A percentile compares a stretch with the other conserved stretches of the same genome.
phyloP scores from a whole-genome alignment of 176 grass and related monocot species.

The Paspalum notatum region DNA sequence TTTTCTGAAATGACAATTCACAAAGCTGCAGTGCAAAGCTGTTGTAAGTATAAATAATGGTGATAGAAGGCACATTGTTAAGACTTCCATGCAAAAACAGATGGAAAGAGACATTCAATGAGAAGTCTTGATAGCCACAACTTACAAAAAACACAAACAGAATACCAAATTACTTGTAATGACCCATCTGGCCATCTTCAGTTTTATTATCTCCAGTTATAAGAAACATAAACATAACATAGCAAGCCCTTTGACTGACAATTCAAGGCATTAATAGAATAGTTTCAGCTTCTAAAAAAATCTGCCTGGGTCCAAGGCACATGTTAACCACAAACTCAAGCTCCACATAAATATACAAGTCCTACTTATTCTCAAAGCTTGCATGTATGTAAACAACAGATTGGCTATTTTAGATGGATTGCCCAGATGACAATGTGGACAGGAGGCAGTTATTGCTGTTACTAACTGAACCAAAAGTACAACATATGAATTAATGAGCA shows the following conservation, averaged over 20 bases:
- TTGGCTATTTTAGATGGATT: constrained; percentile 9
- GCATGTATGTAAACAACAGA: not conserved
- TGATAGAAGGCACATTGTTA: constrained; percentile 15
- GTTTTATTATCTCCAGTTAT: constrained; percentile 14
- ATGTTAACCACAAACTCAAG: constrained; percentile 12
- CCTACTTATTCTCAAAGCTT: not conserved
- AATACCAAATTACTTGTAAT: too few relatives aligned
- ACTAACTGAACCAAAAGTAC: not conserved
- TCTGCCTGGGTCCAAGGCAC: not conserved
- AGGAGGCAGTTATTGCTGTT: not conserved
- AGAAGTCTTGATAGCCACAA: not conserved
- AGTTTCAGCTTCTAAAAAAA: constrained; percentile 16
- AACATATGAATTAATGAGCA: not conserved
- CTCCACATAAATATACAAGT: not conserved
- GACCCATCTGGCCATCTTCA: not conserved
- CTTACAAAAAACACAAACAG: not conserved
- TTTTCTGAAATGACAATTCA: constrained; percentile 98
- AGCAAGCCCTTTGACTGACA: not conserved
- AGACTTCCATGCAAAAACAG: constrained; percentile 20
- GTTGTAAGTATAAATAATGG: constrained; percentile 40
- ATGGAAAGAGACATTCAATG: not conserved
- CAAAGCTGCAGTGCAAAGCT: constrained; percentile 77
- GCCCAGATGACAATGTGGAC: not conserved
- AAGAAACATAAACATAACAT: not conserved
- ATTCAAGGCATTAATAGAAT: not conserved